Base-by-base conservation (phyloP, 2,329 filamentous ascomycete species). In the Ascocoryne sarcoides region DNA sequence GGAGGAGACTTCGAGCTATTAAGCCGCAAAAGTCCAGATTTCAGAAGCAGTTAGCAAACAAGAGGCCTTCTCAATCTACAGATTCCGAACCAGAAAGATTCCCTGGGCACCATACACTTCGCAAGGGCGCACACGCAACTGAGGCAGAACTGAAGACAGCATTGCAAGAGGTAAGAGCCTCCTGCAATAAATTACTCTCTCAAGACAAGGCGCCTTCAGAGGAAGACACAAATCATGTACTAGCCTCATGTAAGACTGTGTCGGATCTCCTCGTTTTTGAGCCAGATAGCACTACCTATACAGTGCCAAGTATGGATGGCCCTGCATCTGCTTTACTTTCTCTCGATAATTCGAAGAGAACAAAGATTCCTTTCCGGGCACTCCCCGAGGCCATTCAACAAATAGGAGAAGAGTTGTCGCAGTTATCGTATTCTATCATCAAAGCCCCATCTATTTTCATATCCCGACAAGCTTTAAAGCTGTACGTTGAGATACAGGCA, bases 361-460 rank as follows among this genome's bases (percentile, higher is more conserved):
- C 43, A 34, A 52, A 44, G 28, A 21, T 43, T 32, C 39, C 36
- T 19, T 30, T 39, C 12, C 52, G 52, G 14, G 32, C 45, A 36
- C 36, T 50, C n/a, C 29, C 36, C 14, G 23, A 26, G 23, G 34
- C 32, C 15, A 19, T 48, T 10, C 48, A 52, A 32, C 32, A 29
- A 10, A 45, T 55, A 19, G 61, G 71, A 40, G 63, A 71, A 51
- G 66, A 65, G 50, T 68, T 81, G 41, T 79, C 76, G 16, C 58
- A 71, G 37, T 63, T 73, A 5, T 78, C 82, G n/a, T 83, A 84
- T 59, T 67, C 72, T 28, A 73, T 95, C 40, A 60, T 94, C 44
- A 72, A 73, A 35, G 76, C 90, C 52, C 79, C 82, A 3, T 78
- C 82, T 45, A 79, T 95, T 35, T 84, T 88, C 64, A 84, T 96